Conservation (phyloP, 352 stramenopile species). For the Phytopythium ostracodes region DNA sequence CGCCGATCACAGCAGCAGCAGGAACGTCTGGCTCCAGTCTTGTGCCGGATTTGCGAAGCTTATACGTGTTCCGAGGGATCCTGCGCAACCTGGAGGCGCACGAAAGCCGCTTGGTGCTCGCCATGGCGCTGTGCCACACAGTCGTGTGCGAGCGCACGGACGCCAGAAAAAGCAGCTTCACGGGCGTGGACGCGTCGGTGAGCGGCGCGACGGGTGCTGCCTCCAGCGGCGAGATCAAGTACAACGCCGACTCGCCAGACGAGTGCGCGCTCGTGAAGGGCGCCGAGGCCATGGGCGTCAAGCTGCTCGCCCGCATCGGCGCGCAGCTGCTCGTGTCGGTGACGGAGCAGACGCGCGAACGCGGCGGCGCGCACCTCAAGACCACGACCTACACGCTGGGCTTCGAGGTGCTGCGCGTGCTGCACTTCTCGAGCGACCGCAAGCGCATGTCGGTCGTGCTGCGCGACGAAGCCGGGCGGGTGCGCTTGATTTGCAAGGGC, state of each 20-base stretch:
- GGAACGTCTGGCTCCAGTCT: neutral
- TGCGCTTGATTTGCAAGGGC: conserved; percentile 80
- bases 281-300: conserved; percentile 70
- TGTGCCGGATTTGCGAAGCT: conserved; percentile 8
- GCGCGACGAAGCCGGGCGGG: conserved; percentile 39
- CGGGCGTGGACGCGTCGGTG: neutral
- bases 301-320: conserved; percentile 60
- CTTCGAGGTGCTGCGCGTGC: conserved; percentile 67
- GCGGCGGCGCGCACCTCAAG: conserved; percentile 44
- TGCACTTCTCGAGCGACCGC: conserved; percentile 75
- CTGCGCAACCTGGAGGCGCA: conserved; percentile 43
- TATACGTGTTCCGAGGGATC: conserved; percentile 40
- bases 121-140: conserved; percentile 82
- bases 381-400: conserved; percentile 57
- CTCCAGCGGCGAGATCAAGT: conserved; percentile 24
- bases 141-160: conserved; percentile 67
- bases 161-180: neutral
- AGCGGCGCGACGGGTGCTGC: neutral
- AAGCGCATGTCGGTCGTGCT: conserved; percentile 86
- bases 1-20: neutral
- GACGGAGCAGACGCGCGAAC: conserved; percentile 52
- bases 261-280: conserved; percentile 89
- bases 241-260: conserved; percentile 92
- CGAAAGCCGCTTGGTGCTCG: conserved; percentile 59
- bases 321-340: conserved; percentile 54